These are phyloP conservation scores for Talaromyces rugulosus DNA, from an alignment of 2,329 filamentous ascomycete genomes.

Conservation along the genomic window DNA sequence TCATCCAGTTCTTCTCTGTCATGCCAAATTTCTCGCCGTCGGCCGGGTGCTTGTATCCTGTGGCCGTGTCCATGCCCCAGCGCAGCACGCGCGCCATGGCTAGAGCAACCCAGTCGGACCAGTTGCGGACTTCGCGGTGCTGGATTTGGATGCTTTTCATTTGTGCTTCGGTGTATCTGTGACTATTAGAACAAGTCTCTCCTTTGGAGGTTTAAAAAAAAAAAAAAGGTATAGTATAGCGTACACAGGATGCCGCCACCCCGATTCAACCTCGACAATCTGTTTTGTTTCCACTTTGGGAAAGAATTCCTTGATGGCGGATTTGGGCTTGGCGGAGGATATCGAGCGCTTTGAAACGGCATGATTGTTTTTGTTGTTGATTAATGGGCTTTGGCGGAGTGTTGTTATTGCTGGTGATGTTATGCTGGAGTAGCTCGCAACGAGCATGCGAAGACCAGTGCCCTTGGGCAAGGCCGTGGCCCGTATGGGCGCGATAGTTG, in stretches of 20 bases:
- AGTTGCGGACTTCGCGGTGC: slow-evolving; percentile 68
- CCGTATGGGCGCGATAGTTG: slow-evolving; percentile 25
- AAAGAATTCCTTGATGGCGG: slow-evolving; percentile 51
- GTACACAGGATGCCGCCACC: slow-evolving; percentile 64
- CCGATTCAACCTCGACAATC: slow-evolving; percentile 60
- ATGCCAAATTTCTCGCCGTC: slow-evolving; percentile 59
- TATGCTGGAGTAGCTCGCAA: slow-evolving; percentile 17
- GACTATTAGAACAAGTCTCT: slow-evolving; percentile 13
- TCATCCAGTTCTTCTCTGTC: slow-evolving; percentile 84
- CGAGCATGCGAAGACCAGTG: slow-evolving; percentile 10
- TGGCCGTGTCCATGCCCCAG: slow-evolving; percentile 76
- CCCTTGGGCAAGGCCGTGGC: slow-evolving; percentile 22
- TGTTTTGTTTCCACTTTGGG: slow-evolving; percentile 54
- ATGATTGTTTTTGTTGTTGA: slow-evolving; percentile 16
- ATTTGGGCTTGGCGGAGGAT: slow-evolving; percentile 31
- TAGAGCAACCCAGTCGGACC: slow-evolving; percentile 76
- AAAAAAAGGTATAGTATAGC: slow-evolving; percentile 10
- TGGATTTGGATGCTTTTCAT: slow-evolving; percentile 71
- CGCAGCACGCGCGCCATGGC: slow-evolving; percentile 70
- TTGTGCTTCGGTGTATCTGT: slow-evolving; percentile 68
- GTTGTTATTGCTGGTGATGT: slow-evolving; percentile 17
- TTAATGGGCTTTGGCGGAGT: slow-evolving; percentile 21
- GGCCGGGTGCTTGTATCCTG: slow-evolving; percentile 69
- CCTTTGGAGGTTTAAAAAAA: not conserved
- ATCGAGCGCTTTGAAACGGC: slow-evolving; percentile 9